Percentiles rank a stretch among this genome's conserved stretches.
Conservation (phyloP, 768 basidiomycete genomes). For the Suillus spraguei region DNA sequence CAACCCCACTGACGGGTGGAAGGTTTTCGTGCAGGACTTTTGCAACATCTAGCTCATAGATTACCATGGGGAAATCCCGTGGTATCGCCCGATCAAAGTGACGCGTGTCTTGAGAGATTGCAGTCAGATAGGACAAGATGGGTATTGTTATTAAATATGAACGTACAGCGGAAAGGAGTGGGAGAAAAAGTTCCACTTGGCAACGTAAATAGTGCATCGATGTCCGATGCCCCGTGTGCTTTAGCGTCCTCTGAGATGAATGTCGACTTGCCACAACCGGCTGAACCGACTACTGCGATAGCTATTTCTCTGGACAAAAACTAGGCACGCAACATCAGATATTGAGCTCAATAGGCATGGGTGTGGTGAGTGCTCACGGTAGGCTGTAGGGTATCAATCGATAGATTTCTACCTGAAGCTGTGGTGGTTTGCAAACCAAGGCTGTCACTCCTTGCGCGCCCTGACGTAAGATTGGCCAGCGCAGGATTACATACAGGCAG, state of each 20-base stretch:
- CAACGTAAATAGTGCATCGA: slow-evolving; percentile 34
- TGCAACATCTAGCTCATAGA: slow-evolving; percentile 58
- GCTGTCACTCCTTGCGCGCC: slow-evolving; percentile 64
- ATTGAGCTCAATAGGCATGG: background rate
- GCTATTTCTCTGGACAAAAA: slow-evolving; percentile 44
- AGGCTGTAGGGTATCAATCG: slow-evolving; percentile 22
- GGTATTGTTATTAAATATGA: background rate
- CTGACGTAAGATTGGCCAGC: slow-evolving; percentile 37
- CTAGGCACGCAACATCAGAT: slow-evolving; percentile 22
- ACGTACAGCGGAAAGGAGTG: slow-evolving; percentile 45
- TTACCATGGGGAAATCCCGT: slow-evolving; percentile 47
- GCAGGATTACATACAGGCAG: slow-evolving; percentile 33
- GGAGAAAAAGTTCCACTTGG: slow-evolving; percentile 34
- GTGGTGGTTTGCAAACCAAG: slow-evolving; percentile 45
- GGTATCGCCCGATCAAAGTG: slow-evolving; percentile 35
- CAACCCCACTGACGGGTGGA: slow-evolving; percentile 73
- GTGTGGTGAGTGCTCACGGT: slow-evolving; percentile 25
- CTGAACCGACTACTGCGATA: slow-evolving; percentile 78
- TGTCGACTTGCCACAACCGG: slow-evolving; percentile 83
- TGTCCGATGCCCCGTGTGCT: slow-evolving; percentile 54
- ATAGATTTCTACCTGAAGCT: slow-evolving; percentile 17
- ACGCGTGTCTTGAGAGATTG: slow-evolving; percentile 36
- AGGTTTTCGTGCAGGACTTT: slow-evolving; percentile 45
- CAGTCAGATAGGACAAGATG: slow-evolving; percentile 23
- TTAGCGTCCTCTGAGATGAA: slow-evolving; percentile 79